Base-by-base conservation (phyloP, 306 rosid species). In the Dicorynia guianensis region DNA sequence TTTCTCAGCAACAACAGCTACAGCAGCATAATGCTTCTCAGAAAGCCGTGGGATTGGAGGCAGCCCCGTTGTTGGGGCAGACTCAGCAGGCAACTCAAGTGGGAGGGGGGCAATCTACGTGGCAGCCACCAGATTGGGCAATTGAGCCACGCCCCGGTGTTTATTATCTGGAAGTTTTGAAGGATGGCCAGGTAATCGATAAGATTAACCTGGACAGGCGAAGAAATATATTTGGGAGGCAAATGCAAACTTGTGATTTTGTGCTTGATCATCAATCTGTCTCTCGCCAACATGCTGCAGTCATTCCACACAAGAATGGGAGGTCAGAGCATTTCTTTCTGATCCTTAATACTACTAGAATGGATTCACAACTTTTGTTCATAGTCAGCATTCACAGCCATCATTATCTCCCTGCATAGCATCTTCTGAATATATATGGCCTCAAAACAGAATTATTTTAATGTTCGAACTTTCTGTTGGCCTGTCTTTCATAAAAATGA, bases 51-150 rank as follows among this genome's bases (percentile, higher is more conserved):
- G 91, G 79, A 42, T 82, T 69, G 49, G 96, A 92, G 80, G 88
- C 90, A 0, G 96, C 93, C 11, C 93, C 96, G 0, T 75, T 87
- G 71, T 79, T 85, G 77, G 93, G 90, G 70, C 91, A 80, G 86
- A 63, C 74, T 58, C 92, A 86, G 67, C 96, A 64, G 46, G 82
- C 78, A 49, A 90, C 95, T 66, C 97, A 90, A 86, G 72, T 90
- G 25, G 97, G 99, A 15, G 96, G 92, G 34, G 93, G 97, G 44
- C 97, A 95, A 76, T 95, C 98, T 0, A 82, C 87, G 11, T 95
- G 98, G 98, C 93, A 86, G 85, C 97, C 99, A 7, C 98, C 98
- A 17, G 97, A 92, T 68, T 95, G 97, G 97, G 97, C 97, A 8
- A 90, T 86, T 57, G 99, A 95, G 77, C 99, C 99, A 0, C 90